Evolutionary conservation across 352 stramenopile species (phyloP).

Genomic region (Globisporangium echinulatum): DNA sequence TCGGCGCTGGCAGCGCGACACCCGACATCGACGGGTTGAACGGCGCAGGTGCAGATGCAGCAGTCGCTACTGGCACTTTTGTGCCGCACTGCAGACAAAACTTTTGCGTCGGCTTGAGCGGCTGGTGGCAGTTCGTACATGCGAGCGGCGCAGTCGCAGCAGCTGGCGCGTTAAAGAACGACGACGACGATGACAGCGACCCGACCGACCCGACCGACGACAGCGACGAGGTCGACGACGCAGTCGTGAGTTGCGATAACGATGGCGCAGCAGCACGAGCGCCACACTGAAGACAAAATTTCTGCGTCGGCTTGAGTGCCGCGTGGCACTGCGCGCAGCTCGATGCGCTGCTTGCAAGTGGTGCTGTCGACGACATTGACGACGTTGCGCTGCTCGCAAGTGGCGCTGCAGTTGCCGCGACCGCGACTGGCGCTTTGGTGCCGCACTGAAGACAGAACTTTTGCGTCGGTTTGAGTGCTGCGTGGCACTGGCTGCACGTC

Average conservation of each 20-base stretch:
- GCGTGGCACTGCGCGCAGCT: constrained; percentile 40
- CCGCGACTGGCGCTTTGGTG: constrained; percentile 17
- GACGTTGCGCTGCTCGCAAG: constrained; percentile 1
- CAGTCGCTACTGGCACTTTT: constrained; percentile 23
- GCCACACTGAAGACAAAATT: constrained; percentile 78
- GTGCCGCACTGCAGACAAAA: constrained; percentile 78
- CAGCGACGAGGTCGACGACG: constrained; percentile 23
- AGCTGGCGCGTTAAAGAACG: constrained; percentile 4
- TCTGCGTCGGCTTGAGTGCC: constrained; percentile 55
- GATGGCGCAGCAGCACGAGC: constrained; percentile 16
- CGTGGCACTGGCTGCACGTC: constrained; percentile 10
- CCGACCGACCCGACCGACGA: constrained; percentile 21
- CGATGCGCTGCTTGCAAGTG: constrained; percentile 23
- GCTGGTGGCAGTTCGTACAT: constrained; percentile 40
- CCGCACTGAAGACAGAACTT: constrained; percentile 74
- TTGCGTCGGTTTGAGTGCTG: constrained; percentile 25
- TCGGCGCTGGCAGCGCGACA: constrained; percentile 48
- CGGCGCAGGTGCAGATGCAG: constrained; percentile 8
- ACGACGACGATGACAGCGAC: constrained; percentile 14
- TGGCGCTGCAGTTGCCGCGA: not conserved
- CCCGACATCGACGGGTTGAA: constrained; percentile 24
- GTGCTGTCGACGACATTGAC: constrained; percentile 7
- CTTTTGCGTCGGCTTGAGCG: constrained; percentile 59
- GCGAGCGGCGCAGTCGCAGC: constrained; percentile 11
- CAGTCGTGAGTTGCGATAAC: constrained; percentile 8